Evolutionary conservation across 441 rosid species (phyloP), one percentile per base, ranked within the genome.

Genomic region (Aquilaria agallochum): DNA sequence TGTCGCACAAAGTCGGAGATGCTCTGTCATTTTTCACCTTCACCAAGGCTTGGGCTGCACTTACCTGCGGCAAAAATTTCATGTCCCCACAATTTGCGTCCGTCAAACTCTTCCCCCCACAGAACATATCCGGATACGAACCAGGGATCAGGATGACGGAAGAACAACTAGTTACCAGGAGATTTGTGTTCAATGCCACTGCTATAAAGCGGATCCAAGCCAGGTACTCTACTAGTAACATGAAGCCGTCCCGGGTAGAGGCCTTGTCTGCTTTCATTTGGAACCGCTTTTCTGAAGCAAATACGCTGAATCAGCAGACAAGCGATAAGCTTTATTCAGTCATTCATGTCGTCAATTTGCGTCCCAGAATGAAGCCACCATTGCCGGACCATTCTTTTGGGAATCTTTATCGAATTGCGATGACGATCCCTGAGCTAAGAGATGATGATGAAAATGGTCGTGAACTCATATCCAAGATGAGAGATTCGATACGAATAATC

Each of bases 131-230:
- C 45, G 58, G 61, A 11, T 58, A 9, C 27, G 0, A 27, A 9
- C 62, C 70, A 0, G 42, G 47, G 3, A 58, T 12, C 2, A 64
- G 58, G 5, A 60, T 45, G 45, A 9, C 30, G 0, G 64, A 55
- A 31, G 65, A 73, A 31, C 64, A 67, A 11, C 40, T 81, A 9
- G 53, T 53, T 2, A 11, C 78, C 1, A 78, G 64, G 60, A 78
- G 81, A 64, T 78, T 83, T 45, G 51, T 74, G 47, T 78, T 83
- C 46, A 30, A 48, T 2, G 34, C 74, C 9, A 27, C 67, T 1
- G 60, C 63, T 11, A 60, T 83, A 14, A 70, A 69, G 20, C 49
- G 65, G 30, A 50, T 83, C 0, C 71, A 50, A 59, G 76, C 45
- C 2, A 74, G 60, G 45, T 80, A 65, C 31, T 20, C 27, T 20